Base-by-base conservation (phyloP, 192 early-diverging fungal species). In the Podila minutissima region DNA sequence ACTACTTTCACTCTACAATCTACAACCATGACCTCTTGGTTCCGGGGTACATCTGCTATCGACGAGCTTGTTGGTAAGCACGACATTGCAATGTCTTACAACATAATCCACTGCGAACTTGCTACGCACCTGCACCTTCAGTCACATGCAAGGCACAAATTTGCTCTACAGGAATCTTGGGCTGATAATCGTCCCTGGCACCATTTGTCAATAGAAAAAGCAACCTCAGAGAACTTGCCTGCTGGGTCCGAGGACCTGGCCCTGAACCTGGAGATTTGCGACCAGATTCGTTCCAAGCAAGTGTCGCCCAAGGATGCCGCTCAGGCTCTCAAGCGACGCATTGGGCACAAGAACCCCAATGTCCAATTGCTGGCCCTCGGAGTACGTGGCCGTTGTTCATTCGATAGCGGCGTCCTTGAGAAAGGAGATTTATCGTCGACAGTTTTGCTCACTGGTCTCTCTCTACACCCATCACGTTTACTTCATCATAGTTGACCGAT, bases 271-370 rank as follows among this genome's bases (percentile, higher is more conserved):
- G 97, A 98, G 69, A 96, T 99, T 79, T 93, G 92, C 53, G 98
- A 99, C 87, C 91, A 93, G 82, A 91, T 99, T 66, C 93, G 97
- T 67, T 91, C 93, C 74, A 98, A 98, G 83, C 86, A 91, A 64
- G 88, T 90, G 26, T 74, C 88, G 28, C 84, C 95, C 70, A 95
- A 95, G 75, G 88, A 94, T 13, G 94, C 93, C 9, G 88, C 90
- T 59, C 83, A 85, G 26, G 84, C 91, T 22, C 88, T 99, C 46
- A 96, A 95, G 71, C 85, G 91, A 75, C 86, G 96, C 31, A 77
- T 99, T 50, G 83, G 86, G n/a, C 92, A 95, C 83, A 89, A 89
- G 63, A 99, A 99, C 75, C 97, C 97, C 22, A 98, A 99, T 75
- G 97, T 98, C 12, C 94, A 96, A 77, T 83, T 99, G 15, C 87